Base-by-base conservation (phyloP, 2,329 filamentous ascomycete species). In the Fusarium burgessii region DNA sequence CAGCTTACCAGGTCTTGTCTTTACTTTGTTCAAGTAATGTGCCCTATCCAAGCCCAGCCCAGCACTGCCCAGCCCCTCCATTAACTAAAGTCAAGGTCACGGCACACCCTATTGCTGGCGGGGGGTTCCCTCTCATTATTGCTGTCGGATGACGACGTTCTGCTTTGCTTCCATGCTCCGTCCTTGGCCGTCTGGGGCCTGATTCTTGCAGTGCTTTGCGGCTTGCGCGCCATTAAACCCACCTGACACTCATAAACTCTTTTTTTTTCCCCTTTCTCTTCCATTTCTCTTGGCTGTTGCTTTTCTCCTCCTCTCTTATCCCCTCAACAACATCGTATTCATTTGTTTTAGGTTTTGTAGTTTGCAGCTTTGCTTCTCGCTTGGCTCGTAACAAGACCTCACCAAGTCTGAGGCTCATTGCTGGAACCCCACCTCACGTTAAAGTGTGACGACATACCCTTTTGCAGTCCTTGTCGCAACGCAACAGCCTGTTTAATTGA, bases 81-180 rank as follows among this genome's bases (percentile, higher is more conserved):
- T 68, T 64, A 71, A 54, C 51, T 55, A 33, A 29, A n/a, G 51
- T 33, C 51, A 40, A 66, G 73, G 69, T 74, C 70, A 71, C 74
- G 74, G 74, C 74, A 76, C 72, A 73, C 64, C 72, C 68, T 71
- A 74, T 72, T 62, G 51, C 36, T 75, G 72, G 66, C 70, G 63
- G 74, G 74, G 74, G 62, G 66, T 66, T 65, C 64, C 72, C 72
- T 75, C 71, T 72, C 66, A 74, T 66, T 65, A 56, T 75, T 67
- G 66, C 67, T 76, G 74, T 75, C 74, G 74, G 74, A 76, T 76
- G 74, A 76, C 74, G 74, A 76, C 74, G 74, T 76, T 76, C 62
- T 70, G 62, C 62, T 65, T 65, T 65, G 51, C 56, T 76, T 64
- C 62, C 62, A 67, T 67, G 64, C 40, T 74, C 57, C 56, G 58